A percentile compares a stretch with the other conserved stretches of the same genome.
phyloP scores from a whole-genome alignment of 208 protist species.

The Trypanosoma rangeli region DNA sequence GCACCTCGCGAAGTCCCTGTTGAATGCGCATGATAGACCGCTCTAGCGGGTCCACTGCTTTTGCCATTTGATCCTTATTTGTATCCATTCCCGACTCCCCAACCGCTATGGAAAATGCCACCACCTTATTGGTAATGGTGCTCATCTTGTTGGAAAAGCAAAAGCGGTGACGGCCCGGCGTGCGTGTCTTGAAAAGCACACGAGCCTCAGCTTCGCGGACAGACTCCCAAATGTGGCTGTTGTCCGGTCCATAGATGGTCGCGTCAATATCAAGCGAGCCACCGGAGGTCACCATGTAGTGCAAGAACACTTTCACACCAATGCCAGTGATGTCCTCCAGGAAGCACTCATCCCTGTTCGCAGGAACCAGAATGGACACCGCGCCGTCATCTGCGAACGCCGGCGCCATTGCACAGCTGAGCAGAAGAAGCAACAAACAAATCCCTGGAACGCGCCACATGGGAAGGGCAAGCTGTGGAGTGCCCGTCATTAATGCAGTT shows the following conservation, averaged over 20 bases:
- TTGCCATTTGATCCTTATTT: not conserved
- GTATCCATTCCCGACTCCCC: slow-evolving; percentile 20
- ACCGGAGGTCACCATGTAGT: slow-evolving; percentile 80
- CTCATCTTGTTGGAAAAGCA: slow-evolving; percentile 92
- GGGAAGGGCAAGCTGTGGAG: not conserved
- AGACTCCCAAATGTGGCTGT: slow-evolving; percentile 53
- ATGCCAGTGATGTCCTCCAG: slow-evolving; percentile 55
- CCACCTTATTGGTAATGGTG: slow-evolving; percentile 75
- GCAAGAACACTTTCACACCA: slow-evolving; percentile 67
- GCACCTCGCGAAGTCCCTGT: slow-evolving; percentile 70
- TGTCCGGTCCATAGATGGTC: slow-evolving; percentile 50
- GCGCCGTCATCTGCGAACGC: slow-evolving; percentile 41
- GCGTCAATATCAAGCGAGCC: slow-evolving; percentile 80
- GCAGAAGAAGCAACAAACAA: slow-evolving; percentile 28
- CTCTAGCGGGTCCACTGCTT: slow-evolving; percentile 47
- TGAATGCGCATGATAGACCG: slow-evolving; percentile 59
- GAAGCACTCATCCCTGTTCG: slow-evolving; percentile 74
- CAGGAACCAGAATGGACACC: slow-evolving; percentile 51
- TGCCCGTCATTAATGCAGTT: not conserved
- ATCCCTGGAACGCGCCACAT: not conserved
- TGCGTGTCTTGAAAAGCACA: slow-evolving; percentile 76
- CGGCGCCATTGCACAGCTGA: not conserved
- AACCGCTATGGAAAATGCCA: slow-evolving; percentile 71
- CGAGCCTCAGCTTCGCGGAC: slow-evolving; percentile 57
- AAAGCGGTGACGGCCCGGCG: slow-evolving; percentile 62